Evolutionary conservation across 179 eudicot genomes (phyloP).

Genomic region (Silene coronaria): DNA sequence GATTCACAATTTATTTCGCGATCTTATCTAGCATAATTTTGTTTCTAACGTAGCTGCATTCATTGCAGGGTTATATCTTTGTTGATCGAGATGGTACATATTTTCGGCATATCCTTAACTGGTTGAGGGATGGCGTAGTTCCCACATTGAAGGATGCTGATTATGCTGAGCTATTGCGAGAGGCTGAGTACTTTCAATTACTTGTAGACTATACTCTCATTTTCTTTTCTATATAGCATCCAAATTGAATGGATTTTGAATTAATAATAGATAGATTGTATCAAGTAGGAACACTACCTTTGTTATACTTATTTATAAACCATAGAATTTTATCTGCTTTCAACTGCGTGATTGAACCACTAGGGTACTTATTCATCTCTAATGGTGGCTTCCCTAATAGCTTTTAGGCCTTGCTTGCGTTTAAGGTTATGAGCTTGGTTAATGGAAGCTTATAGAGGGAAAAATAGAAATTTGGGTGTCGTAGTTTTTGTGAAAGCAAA

Average conservation of each 20-base stretch:
- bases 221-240: background rate
- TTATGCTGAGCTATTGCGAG: slow-evolving; percentile 68
- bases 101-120: slow-evolving; percentile 83
- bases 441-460: background rate
- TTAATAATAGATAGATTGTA: background rate
- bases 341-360: background rate
- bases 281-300: background rate
- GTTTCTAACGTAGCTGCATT: slow-evolving; percentile 14
- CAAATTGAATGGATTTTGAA: background rate
- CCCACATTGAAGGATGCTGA: slow-evolving; percentile 60
- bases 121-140: slow-evolving; percentile 91
- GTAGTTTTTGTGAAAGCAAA: background rate
- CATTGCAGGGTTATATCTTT: slow-evolving; percentile 71
- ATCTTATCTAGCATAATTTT: background rate
- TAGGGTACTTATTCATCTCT: background rate
- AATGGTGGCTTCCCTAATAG: background rate
- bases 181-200: slow-evolving; percentile 89
- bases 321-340: background rate
- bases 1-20: background rate
- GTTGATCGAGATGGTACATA: slow-evolving; percentile 91
- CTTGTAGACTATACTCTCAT: slow-evolving; percentile 45
- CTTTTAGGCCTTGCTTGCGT: background rate
- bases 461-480: background rate
- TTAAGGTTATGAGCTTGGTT: background rate
- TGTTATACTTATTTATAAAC: background rate